Percentiles rank a stretch among this genome's conserved stretches.
Conservation (phyloP, 108 stramenopile genomes). For the Skeletonema potamos region DNA sequence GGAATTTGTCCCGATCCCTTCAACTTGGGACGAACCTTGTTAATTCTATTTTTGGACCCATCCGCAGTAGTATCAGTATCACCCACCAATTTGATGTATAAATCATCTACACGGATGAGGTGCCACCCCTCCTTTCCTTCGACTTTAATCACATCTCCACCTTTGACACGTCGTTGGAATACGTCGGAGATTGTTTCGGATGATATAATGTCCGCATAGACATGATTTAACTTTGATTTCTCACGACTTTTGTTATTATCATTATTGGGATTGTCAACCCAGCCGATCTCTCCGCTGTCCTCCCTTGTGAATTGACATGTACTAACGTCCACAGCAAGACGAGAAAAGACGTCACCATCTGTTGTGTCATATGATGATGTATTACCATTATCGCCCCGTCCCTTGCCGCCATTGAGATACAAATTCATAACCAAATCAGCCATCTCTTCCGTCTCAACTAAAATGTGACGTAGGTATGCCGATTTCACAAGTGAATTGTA, state of each 20-base stretch:
- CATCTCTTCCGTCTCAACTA: slow-evolving; percentile 77
- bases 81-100: slow-evolving; percentile 34
- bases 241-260: slow-evolving; percentile 32
- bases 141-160: slow-evolving; percentile 75
- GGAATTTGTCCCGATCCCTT: slow-evolving; percentile 32
- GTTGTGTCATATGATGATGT: slow-evolving; percentile 34
- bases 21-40: slow-evolving; percentile 25
- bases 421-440: slow-evolving; percentile 55
- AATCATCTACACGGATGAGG: slow-evolving; percentile 72
- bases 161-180: slow-evolving; percentile 71
- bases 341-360: slow-evolving; percentile 56
- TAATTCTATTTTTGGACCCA: slow-evolving; percentile 33
- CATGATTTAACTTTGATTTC: slow-evolving; percentile 25
- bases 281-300: slow-evolving; percentile 72
- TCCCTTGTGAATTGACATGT: slow-evolving; percentile 59
- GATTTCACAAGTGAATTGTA: slow-evolving; percentile 43
- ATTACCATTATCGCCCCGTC: background rate
- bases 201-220: slow-evolving; percentile 52
- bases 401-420: slow-evolving; percentile 37
- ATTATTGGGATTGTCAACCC: slow-evolving; percentile 56
- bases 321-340: slow-evolving; percentile 67
- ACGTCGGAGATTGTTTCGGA: slow-evolving; percentile 52
- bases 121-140: slow-evolving; percentile 47
- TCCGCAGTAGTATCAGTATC: background rate
- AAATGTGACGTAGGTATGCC: slow-evolving; percentile 61